phyloP scores from a whole-genome alignment of 177 flowering plant species.

The Telopea speciosissima region DNA sequence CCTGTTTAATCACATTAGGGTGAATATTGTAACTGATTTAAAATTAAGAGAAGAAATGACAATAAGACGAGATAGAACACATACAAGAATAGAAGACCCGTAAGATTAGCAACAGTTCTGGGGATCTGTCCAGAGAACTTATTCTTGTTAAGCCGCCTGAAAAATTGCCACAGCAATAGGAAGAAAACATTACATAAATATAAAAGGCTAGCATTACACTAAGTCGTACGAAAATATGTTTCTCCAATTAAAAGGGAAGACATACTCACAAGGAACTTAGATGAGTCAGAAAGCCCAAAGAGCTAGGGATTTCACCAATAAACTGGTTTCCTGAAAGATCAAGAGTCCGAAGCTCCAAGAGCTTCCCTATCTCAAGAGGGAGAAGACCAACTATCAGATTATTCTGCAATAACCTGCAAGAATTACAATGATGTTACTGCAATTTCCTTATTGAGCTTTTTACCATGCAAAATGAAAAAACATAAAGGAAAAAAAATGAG shows the following conservation, averaged over 20 bases:
- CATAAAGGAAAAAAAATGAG: too few species aligned
- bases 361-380: constrained; percentile 79
- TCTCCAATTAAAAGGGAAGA: background rate
- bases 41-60: background rate
- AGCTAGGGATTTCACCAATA: constrained; percentile 71
- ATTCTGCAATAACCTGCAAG: constrained; percentile 75
- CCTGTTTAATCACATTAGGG: constrained; percentile 30
- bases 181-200: background rate
- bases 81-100: constrained; percentile 88
- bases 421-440: background rate
- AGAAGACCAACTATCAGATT: constrained; percentile 68
- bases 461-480: background rate
- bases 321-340: constrained; percentile 87
- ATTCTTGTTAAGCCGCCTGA: constrained; percentile 81
- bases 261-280: constrained; percentile 78
- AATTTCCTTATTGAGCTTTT: background rate
- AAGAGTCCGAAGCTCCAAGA: constrained; percentile 64
- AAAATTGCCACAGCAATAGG: constrained; percentile 10
- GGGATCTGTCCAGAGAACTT: constrained; percentile 77
- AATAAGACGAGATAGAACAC: constrained; percentile 24
- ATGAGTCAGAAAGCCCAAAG: constrained; percentile 61
- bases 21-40: background rate
- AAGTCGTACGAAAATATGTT: background rate
- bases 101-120: constrained; percentile 55
- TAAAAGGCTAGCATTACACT: constrained; percentile 13